A percentile compares a stretch with the other conserved stretches of the same genome.
These are phyloP conservation scores for Magnusiomyces paraingens DNA, from an alignment of 1,139 yeast genomes.

Conservation along the genomic window DNA sequence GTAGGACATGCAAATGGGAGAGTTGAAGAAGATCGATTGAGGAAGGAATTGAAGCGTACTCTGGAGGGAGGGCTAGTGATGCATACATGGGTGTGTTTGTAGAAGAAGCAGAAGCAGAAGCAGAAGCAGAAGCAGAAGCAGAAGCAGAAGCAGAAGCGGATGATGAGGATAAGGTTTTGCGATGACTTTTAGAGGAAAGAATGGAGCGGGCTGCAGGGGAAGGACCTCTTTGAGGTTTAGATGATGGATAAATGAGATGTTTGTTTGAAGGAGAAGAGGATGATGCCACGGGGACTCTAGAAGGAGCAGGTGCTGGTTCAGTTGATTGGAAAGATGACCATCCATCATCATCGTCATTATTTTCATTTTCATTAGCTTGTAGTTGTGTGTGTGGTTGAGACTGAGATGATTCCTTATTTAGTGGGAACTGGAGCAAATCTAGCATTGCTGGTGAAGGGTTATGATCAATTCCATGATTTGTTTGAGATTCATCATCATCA, in stretches of 20 bases:
- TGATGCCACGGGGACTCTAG: background rate
- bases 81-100: constrained; percentile 3
- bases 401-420: background rate
- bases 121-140: background rate
- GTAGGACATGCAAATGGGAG: constrained; percentile 19
- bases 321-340: constrained; percentile 6
- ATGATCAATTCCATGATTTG: background rate
- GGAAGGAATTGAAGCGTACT: constrained; percentile 17
- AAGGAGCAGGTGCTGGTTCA: background rate
- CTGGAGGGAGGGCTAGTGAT: constrained; percentile 8
- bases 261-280: background rate
- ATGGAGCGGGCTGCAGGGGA: too few relatives aligned
- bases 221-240: too few relatives aligned
- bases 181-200: background rate
- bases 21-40: constrained; percentile 19
- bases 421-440: background rate
- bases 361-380: constrained; percentile 7
- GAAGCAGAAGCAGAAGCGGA: background rate
- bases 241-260: too few relatives aligned
- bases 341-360: constrained; percentile 13
- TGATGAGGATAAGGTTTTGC: background rate
- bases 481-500: too few relatives aligned
- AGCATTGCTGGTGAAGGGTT: background rate
- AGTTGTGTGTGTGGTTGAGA: background rate
- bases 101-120: background rate